phyloP scores from a whole-genome alignment of 2,329 filamentous ascomycete genomes.

The Pyricularia sp. region DNA sequence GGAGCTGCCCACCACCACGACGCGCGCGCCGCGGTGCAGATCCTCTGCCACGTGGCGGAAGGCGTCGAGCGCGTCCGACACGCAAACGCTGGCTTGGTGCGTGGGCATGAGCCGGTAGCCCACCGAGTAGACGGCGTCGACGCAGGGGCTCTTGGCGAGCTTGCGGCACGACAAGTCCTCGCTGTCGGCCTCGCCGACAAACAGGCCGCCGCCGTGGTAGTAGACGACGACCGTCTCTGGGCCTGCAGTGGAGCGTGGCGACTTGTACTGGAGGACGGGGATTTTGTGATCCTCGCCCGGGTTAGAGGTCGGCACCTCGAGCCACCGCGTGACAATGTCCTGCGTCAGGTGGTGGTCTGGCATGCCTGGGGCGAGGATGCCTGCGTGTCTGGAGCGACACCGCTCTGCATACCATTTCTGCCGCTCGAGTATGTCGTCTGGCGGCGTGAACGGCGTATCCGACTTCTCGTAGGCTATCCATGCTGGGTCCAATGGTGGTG shows the following conservation, averaged over 20 bases:
- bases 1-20: constrained; percentile 30
- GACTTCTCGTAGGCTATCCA: constrained; percentile 27
- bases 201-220: constrained; percentile 34
- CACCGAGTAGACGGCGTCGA: constrained; percentile 27
- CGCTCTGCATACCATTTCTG: constrained; percentile 27
- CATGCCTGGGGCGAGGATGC: constrained; percentile 21
- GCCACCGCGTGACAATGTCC: constrained; percentile 16
- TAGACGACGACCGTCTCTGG: constrained; percentile 24
- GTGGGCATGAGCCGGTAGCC: constrained; percentile 32
- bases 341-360: constrained; percentile 23
- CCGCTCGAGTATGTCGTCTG: constrained; percentile 12
- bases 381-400: constrained; percentile 23
- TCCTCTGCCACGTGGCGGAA: constrained; percentile 15
- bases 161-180: constrained; percentile 34
- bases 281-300: constrained; percentile 19
- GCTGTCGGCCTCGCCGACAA: constrained; percentile 33
- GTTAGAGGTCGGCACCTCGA: constrained; percentile 18
- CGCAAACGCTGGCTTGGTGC: constrained; percentile 23
- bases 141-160: constrained; percentile 18
- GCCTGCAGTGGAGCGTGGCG: constrained; percentile 4
- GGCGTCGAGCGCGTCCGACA: constrained; percentile 27
- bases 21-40: constrained; percentile 6
- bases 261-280: constrained; percentile 21
- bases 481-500: constrained; percentile 24
- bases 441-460: constrained; percentile 8